A percentile compares a stretch with the other conserved stretches of the same genome.
Conservation (phyloP, 2,329 filamentous ascomycete species). For the Aspergillus thermomutatus region DNA sequence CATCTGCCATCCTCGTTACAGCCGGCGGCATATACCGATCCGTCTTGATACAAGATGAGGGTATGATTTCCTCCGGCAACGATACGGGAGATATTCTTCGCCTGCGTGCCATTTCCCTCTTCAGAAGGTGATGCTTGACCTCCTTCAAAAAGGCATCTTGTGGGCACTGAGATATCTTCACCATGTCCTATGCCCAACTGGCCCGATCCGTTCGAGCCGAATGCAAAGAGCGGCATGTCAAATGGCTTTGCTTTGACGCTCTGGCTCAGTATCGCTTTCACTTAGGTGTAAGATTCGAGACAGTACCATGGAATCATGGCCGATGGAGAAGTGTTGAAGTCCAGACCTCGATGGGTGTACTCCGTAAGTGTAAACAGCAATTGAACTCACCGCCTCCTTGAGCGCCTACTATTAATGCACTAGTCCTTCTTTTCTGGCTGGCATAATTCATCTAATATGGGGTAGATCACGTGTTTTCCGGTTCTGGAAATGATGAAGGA, state of each 20-base stretch:
- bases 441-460: neutral
- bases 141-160: slow-evolving; percentile 56
- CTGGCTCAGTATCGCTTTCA: neutral
- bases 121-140: slow-evolving; percentile 22
- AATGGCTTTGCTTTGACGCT: neutral
- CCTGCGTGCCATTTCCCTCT: slow-evolving; percentile 37
- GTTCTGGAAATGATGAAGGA: neutral
- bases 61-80: slow-evolving; percentile 83
- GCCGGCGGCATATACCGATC: slow-evolving; percentile 64
- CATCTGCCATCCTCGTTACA: slow-evolving; percentile 52
- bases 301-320: neutral
- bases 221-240: slow-evolving; percentile 55
- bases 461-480: neutral
- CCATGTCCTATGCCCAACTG: slow-evolving; percentile 70
- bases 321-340: neutral
- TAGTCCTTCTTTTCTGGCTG: neutral
- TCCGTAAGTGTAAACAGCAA: neutral
- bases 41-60: slow-evolving; percentile 61
- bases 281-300: neutral
- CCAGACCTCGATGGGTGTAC: neutral
- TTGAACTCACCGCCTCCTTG: neutral
- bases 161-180: slow-evolving; percentile 67
- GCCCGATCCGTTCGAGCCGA: slow-evolving; percentile 74
- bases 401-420: neutral
- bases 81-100: slow-evolving; percentile 37